Evolutionary conservation across 805 yeast genomes (phyloP).

Genomic region (Metschnikowia cerradonensis): DNA sequence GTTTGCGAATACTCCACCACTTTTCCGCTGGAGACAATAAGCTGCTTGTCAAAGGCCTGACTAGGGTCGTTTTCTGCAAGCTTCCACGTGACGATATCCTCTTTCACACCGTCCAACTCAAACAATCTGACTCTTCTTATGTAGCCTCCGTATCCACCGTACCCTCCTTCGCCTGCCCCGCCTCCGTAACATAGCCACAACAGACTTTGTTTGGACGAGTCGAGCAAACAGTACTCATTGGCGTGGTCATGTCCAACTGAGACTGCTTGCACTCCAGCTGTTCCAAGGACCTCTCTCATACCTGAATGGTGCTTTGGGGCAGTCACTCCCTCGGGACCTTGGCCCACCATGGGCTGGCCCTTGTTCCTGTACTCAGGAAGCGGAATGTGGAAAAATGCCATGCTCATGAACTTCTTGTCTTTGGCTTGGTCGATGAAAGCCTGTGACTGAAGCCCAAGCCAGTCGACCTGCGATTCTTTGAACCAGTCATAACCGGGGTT

Average conservation of each 20-base stretch:
- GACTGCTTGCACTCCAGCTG: constrained; percentile 69
- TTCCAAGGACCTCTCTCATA: constrained; percentile 53
- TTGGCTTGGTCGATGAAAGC: constrained; percentile 24
- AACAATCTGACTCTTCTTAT: constrained; percentile 74
- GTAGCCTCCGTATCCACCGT: constrained; percentile 88
- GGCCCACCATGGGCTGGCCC: constrained; percentile 53
- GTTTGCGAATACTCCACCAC: constrained; percentile 2
- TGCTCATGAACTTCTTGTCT: constrained; percentile 46
- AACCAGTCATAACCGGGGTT: constrained; percentile 85
- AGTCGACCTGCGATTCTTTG: constrained; percentile 62
- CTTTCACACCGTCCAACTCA: constrained; percentile 52
- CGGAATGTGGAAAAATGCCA: constrained; percentile 96
- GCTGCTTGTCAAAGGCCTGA: constrained; percentile 46
- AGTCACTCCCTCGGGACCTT: constrained; percentile 65
- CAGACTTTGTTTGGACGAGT: constrained; percentile 33
- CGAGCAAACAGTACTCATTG: constrained; percentile 80
- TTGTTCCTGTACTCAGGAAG: constrained; percentile 72
- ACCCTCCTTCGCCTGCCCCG: constrained; percentile 91
- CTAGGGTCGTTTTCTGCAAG: constrained; percentile 56
- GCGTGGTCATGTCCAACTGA: constrained; percentile 95
- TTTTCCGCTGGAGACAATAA: constrained; percentile 23
- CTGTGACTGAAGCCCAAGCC: constrained; percentile 34
- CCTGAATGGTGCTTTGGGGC: constrained; percentile 73
- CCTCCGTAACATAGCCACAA: constrained; percentile 95
- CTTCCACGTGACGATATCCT: constrained; percentile 66